Evolutionary conservation across 2,329 filamentous ascomycete species (phyloP), one percentile per base, ranked within the genome.

Genomic region (Sporothrix sp.): DNA sequence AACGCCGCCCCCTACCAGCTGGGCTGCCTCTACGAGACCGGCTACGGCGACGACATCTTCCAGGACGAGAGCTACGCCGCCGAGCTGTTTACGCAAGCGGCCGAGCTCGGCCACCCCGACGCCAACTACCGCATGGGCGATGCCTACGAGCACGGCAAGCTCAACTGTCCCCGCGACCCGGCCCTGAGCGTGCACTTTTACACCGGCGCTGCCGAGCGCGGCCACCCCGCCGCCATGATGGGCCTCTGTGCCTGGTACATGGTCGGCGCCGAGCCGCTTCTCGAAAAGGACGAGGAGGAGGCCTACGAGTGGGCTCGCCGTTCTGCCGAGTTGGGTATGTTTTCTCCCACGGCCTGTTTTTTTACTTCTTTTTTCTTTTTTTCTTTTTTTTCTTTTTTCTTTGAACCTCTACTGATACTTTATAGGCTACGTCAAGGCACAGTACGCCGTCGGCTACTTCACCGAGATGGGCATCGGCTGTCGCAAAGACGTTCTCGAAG

Each of bases 381-480:
- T 9, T 28, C 25, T 47, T 1, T 46, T 7, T 8, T 11, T 21
- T 14, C 13, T 7, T 25, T 3, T 27, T 7, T 13, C 28, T 36
- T 36, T 16, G 33, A 36, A n/a, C n/a, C n/a, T n/a, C n/a, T n/a
- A n/a, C n/a, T n/a, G n/a, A n/a, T n/a, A n/a, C n/a, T n/a, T n/a
- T n/a, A 39, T 13, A 87, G 84, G 80, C 45, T 78, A 73, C 54
- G 74, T 78, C 56, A 81, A 81, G 59, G 93, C 93, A n/a, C 82
- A 96, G 65, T 98, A 97, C 60, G 88, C 93, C 0, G 81, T 95
- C 20, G 93, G 89, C 39, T 97, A 96, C 68, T 98, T 98, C 65
- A 96, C 90, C 5, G 93, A 98, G 66, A 95, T 94, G 87, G 93
- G 93, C 56, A 96, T 98, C 59, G 93, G 93, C 45, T 96, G 89